Base-by-base conservation (phyloP, 139 green algal species). In the Picochlorum sp. region DNA sequence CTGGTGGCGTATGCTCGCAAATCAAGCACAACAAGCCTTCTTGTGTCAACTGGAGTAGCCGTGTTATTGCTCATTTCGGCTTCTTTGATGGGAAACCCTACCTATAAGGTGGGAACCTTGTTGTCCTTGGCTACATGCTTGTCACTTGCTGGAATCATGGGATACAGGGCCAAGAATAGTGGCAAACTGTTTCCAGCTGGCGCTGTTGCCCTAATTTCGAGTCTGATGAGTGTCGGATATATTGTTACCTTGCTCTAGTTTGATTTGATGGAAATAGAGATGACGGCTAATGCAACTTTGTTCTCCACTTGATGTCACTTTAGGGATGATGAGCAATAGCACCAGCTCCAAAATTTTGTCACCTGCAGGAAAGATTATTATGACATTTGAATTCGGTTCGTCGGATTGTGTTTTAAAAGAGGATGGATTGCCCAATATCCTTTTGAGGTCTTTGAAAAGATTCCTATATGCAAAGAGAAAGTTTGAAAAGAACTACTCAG, bases 151-250 rank as follows among this genome's bases (percentile, higher is more conserved):
- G 30, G 25, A n/a, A 28, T 51, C 2, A 73, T 73, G 65, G 65
- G 65, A 1, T 35, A 67, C 33, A 57, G 64, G 16, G 37, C 57
- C 30, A 62, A 73, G 20, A 28, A 20, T 31, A 63, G 50, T 57
- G 29, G 50, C 14, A 68, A 68, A 57, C 22, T 73, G 10, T 56
- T 68, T 16, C 65, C 65, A 14, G 59, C 57, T 6, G 58, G 65
- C 12, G 4, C 63, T 2, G 32, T 73, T 24, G 24, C 65, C 9
- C n/a, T 53, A 2, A 35, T 73, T 13, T 68, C 57, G 4, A 29
- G 30, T 3, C 28, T 57, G 6, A 73, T 73, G 65, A 51, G 36
- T 1, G 36, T 33, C 13, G 57, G 65, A 29, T 67, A 73, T 13
- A 45, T 65, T 16, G 16, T 20, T 6, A 44, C 37, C 20, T n/a